Evolutionary conservation across 2,329 filamentous ascomycete species (phyloP), one percentile per base, ranked within the genome.

Genomic region (Clonostachys byssicola): DNA sequence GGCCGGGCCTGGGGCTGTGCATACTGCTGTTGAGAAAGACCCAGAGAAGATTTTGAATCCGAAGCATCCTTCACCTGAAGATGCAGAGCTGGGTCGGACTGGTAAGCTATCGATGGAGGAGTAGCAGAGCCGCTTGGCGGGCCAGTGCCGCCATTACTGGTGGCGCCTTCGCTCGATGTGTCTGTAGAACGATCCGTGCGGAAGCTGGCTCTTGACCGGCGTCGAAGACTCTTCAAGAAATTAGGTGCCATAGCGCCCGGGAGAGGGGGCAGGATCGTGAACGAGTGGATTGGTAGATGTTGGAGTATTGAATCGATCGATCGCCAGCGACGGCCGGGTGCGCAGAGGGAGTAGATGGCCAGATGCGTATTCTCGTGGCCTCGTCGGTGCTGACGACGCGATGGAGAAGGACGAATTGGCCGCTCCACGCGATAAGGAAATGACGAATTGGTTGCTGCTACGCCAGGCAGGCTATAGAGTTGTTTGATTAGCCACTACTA

Each of bases 161-260:
- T 74, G 52, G 76, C 78, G 60, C 47, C 47, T 46, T 82, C 81
- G 62, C 80, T 83, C 42, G 79, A 81, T 9, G 76, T 77, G 56
- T 86, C 81, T 43, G 77, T 81, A 39, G 82, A 81, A 51, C 74
- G 76, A 39, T 80, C 78, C 43, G 81, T 84, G 49, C 79, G 82
- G 68, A 91, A 86, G 72, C 84, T 91, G 51, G 84, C 80, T 64
- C 77, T 85, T 48, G 88, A 94, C 57, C 86, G 85, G 56, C 89
- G 82, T 57, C 89, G 86, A 48, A 95, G 70, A 60, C 86, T 83
- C 66, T 83, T 89, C 58, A 80, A 66, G 55, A 48, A 48, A n/a
- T 35, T 20, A 10, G 42, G 47, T 7, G 47, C 47, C 47, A 48
- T 48, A 20, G 40, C 34, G 36, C 14, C 14, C 36, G 36, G 36